These are phyloP conservation scores for Ophiostoma angusticollis DNA, from an alignment of 2,329 filamentous ascomycete genomes.

Conservation along the genomic window DNA sequence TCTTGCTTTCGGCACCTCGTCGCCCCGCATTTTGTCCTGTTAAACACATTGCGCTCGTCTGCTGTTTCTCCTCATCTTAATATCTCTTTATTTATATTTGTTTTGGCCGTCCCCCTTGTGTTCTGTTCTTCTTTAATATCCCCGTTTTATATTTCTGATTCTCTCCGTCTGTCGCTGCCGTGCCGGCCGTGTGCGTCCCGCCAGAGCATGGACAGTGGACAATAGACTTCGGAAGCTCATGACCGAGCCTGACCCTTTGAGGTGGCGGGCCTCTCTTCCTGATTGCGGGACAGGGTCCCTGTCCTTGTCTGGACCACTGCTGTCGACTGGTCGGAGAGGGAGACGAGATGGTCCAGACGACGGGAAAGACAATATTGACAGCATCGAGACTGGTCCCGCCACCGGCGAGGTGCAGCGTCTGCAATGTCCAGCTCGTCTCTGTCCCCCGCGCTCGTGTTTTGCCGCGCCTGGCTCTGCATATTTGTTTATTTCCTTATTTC, in stretches of 20 bases:
- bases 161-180: too few species aligned
- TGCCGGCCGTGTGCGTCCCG: background rate
- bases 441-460: background rate
- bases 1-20: conserved; percentile 1
- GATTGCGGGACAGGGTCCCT: conserved; percentile 18
- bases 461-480: too few species aligned
- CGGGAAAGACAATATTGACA: conserved; percentile 1
- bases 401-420: background rate
- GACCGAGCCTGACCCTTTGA: conserved; percentile 16
- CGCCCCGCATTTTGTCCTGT: conserved; percentile 4
- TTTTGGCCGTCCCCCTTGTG: too few species aligned
- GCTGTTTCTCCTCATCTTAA: too few species aligned
- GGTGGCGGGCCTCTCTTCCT: conserved; percentile 23
- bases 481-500: too few species aligned
- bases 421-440: background rate
- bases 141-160: too few species aligned
- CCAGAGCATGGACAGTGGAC: conserved; percentile 8
- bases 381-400: conserved; percentile 3
- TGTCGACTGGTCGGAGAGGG: too few species aligned
- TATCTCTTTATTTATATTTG: too few species aligned
- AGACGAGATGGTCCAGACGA: background rate
- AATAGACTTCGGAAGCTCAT: conserved; percentile 19
- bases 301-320: too few species aligned
- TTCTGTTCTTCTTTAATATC: too few species aligned
- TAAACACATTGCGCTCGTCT: background rate